A percentile compares a stretch with the other conserved stretches of the same genome.
phyloP scores from a whole-genome alignment of 192 early-diverging fungal species.

The Backusella circina region DNA sequence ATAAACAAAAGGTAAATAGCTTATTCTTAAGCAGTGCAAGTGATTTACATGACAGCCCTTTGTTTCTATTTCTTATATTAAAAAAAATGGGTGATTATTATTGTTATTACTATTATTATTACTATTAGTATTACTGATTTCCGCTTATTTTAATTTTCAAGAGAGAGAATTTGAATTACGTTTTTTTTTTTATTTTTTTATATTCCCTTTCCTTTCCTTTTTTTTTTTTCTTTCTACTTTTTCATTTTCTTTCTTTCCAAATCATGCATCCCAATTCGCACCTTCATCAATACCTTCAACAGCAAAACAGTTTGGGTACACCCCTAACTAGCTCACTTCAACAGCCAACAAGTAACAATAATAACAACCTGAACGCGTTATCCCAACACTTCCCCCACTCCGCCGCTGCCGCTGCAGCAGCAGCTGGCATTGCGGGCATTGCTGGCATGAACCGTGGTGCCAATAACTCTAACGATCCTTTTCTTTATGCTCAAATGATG shows the following conservation, averaged over 20 bases:
- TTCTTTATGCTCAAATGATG: slow-evolving; percentile 16
- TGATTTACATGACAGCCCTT: too few relatives aligned
- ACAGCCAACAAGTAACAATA: neutral
- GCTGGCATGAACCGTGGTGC: neutral
- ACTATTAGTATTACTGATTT: too few relatives aligned
- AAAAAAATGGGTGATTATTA: too few relatives aligned
- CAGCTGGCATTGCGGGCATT: neutral
- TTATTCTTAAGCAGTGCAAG: too few relatives aligned
- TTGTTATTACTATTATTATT: too few relatives aligned
- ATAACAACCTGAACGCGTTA: slow-evolving; percentile 12
- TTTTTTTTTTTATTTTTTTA: neutral
- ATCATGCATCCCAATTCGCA: slow-evolving; percentile 33
- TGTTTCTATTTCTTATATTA: too few relatives aligned
- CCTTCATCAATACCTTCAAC: slow-evolving; percentile 46
- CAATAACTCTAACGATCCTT: slow-evolving; percentile 2
- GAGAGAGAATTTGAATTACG: neutral
- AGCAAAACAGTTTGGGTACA: slow-evolving; percentile 22
- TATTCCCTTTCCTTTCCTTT: neutral
- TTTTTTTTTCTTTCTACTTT: neutral
- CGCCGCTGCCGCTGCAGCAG: slow-evolving; percentile 19
- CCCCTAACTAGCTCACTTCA: slow-evolving; percentile 25
- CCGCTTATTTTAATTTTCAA: too few relatives aligned
- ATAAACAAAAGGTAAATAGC: too few relatives aligned
- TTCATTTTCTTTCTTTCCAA: neutral
- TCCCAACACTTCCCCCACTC: slow-evolving; percentile 30